Conservation (phyloP, 2,329 filamentous ascomycete genomes). For the Xylariaceae sp. region DNA sequence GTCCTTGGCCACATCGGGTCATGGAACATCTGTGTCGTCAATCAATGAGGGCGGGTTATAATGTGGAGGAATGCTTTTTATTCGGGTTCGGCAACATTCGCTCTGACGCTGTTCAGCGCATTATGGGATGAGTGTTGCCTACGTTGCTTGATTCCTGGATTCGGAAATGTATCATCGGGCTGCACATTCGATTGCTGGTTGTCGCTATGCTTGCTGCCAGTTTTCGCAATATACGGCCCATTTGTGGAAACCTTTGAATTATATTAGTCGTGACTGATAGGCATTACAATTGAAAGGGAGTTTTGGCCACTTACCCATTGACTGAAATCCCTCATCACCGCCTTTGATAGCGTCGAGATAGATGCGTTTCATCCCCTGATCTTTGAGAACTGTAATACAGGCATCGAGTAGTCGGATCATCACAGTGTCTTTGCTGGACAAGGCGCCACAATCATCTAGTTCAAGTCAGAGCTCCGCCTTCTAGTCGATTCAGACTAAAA, state of each 20-base stretch:
- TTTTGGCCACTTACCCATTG: conserved; percentile 44
- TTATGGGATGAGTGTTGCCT: not conserved
- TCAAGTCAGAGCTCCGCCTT: conserved; percentile 14
- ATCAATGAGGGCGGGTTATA: too few relatives aligned
- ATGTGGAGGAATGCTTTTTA: too few relatives aligned
- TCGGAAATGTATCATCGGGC: too few relatives aligned
- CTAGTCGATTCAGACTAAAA: conserved; percentile 2
- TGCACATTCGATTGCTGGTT: conserved; percentile 3
- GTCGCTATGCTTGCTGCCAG: conserved; percentile 41
- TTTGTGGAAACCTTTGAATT: conserved; percentile 48
- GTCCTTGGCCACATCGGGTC: too few relatives aligned
- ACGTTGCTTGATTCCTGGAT: conserved; percentile 4
- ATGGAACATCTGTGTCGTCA: too few relatives aligned
- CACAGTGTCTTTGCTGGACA: conserved; percentile 45
- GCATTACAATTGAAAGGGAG: not conserved
- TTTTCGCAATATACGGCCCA: conserved; percentile 56
- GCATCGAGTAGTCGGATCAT: conserved; percentile 51
- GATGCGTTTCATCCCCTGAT: conserved; percentile 49
- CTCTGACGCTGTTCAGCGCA: too few relatives aligned
- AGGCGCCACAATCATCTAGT: conserved; percentile 41
- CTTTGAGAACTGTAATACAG: conserved; percentile 45
- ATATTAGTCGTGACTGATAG: conserved; percentile 10
- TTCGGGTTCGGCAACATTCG: too few relatives aligned
- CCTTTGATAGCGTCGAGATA: conserved; percentile 54
- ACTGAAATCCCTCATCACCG: conserved; percentile 46